phyloP scores from a whole-genome alignment of 768 basidiomycete genomes.

The Tricholoma sp. region DNA sequence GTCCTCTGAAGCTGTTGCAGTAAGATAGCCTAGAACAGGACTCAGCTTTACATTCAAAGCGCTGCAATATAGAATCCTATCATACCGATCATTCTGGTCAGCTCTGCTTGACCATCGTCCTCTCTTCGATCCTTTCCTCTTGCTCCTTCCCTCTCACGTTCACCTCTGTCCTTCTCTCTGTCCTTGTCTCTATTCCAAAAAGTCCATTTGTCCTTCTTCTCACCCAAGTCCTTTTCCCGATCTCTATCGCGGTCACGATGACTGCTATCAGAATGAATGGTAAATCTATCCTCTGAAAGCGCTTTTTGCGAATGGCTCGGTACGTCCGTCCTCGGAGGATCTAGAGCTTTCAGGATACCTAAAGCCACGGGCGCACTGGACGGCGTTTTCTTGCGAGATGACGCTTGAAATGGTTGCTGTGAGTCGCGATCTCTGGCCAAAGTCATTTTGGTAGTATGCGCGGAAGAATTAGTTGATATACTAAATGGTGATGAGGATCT shows the following conservation, averaged over 20 bases:
- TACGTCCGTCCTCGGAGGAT: constrained; percentile 35
- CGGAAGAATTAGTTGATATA: constrained; percentile 18
- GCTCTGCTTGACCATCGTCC: constrained; percentile 11
- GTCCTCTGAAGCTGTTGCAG: constrained; percentile 77
- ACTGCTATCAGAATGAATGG: constrained; percentile 24
- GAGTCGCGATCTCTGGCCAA: constrained; percentile 18
- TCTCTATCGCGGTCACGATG: constrained; percentile 22
- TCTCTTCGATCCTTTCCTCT: constrained; percentile 12
- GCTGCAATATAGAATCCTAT: background rate
- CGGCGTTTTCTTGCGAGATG: constrained; percentile 17
- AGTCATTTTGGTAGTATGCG: constrained; percentile 4
- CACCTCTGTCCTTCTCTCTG: constrained; percentile 17
- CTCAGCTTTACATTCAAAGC: background rate
- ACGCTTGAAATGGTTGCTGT: constrained; percentile 12
- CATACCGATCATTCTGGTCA: constrained; percentile 16
- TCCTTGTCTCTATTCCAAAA: constrained; percentile 47
- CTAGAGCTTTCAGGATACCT: constrained; percentile 57
- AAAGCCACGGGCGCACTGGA: constrained; percentile 34
- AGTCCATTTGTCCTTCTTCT: constrained; percentile 48
- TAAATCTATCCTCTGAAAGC: constrained; percentile 28
- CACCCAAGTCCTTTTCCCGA: constrained; percentile 20
- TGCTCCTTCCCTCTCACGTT: constrained; percentile 6
- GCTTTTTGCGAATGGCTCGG: constrained; percentile 23
- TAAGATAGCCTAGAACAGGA: constrained; percentile 53
- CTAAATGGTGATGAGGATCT: constrained; percentile 47